These are phyloP conservation scores for Paramecium primaurelia DNA, from an alignment of 73 alveolate genomes.

Conservation along the genomic window DNA sequence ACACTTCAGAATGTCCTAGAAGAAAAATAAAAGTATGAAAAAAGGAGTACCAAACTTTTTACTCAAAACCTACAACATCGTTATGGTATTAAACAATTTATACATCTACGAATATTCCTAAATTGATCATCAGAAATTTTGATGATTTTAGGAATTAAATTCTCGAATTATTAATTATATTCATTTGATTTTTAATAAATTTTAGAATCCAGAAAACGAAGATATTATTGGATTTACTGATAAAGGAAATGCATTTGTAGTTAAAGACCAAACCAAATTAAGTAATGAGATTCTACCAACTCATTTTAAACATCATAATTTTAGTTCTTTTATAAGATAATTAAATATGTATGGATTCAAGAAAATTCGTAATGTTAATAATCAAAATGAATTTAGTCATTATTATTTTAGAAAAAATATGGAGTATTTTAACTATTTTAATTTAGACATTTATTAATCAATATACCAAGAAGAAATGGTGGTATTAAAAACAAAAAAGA, in stretches of 20 bases:
- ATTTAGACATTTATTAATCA: background rate
- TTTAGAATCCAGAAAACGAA: slow-evolving; percentile 1
- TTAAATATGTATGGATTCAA: slow-evolving; percentile 81
- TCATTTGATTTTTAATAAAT: background rate
- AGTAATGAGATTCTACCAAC: slow-evolving; percentile 58
- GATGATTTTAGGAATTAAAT: background rate
- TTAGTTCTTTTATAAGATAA: slow-evolving; percentile 73
- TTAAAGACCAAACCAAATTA: background rate
- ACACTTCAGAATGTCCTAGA: background rate
- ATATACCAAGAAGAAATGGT: background rate
- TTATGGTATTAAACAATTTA: background rate
- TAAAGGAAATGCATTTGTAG: background rate
- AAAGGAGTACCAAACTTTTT: background rate
- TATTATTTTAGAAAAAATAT: slow-evolving; percentile 53
- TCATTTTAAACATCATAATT: slow-evolving; percentile 71
- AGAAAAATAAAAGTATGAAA: background rate
- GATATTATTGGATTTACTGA: background rate
- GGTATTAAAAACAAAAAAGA: background rate
- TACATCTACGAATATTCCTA: background rate
- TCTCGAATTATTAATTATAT: background rate
- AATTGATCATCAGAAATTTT: background rate
- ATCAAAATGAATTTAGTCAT: slow-evolving; percentile 68
- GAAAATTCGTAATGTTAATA: slow-evolving; percentile 68
- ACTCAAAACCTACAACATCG: background rate
- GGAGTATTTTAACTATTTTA: background rate